A percentile compares a stretch with the other conserved stretches of the same genome.
Conservation (phyloP, 2,329 filamentous ascomycete species). For the Phaeosphaeriaceae sp. region DNA sequence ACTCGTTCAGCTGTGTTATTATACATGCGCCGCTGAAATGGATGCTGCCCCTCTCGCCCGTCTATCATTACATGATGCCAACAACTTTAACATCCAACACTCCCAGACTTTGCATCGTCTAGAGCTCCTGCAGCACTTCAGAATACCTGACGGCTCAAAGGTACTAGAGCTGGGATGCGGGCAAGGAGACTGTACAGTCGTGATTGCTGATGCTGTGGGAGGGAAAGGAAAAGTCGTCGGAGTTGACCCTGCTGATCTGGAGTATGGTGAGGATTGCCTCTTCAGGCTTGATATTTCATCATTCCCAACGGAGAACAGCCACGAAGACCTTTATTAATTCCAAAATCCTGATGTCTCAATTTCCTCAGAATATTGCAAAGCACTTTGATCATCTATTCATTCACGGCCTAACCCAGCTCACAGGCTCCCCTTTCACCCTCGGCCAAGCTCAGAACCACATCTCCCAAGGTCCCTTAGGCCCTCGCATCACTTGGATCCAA, state of each 20-base stretch:
- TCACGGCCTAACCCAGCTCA: not conserved
- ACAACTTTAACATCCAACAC: conserved; percentile 23
- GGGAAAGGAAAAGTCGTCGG: conserved; percentile 55
- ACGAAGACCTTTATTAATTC: no score
- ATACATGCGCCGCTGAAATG: conserved; percentile 14
- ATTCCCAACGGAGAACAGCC: no score
- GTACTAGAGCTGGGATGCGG: conserved; percentile 68
- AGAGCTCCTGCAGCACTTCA: conserved; percentile 28
- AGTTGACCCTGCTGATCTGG: conserved; percentile 60
- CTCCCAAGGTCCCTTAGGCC: conserved; percentile 50
- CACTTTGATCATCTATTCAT: not conserved
- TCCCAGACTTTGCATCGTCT: conserved; percentile 33
- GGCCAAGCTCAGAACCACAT: conserved; percentile 59
- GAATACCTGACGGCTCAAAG: conserved; percentile 43
- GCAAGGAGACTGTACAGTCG: conserved; percentile 65
- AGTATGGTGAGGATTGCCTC: conserved; percentile 52
- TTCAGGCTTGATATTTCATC: no score
- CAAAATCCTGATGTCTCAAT: no score
- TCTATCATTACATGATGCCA: conserved; percentile 26
- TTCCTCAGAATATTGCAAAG: no score
- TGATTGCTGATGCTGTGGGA: conserved; percentile 60
- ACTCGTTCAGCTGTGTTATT: no score
- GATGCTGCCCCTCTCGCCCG: conserved; percentile 23
- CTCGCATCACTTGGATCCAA: conserved; percentile 55
- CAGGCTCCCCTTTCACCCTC: conserved; percentile 55